Evolutionary conservation across 139 green algal genomes (phyloP), one percentile per base, ranked within the genome.

Genomic region (Chlorella ohadii): DNA sequence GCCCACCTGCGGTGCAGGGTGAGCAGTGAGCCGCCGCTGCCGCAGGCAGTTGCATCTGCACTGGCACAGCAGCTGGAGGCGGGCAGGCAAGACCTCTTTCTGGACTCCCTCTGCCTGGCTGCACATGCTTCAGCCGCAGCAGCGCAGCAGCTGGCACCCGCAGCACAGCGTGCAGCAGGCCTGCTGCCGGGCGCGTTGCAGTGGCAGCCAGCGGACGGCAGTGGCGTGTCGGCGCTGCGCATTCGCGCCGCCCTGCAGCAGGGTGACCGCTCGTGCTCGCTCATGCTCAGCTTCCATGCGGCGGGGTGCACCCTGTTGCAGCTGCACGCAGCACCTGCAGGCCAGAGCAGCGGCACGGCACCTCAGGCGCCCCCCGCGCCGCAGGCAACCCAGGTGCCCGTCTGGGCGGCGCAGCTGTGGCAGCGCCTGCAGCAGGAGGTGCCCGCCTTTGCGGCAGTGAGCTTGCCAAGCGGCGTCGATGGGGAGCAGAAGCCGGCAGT

Each of bases 21-120:
- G 17, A 15, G 28, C 4, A 25, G 34, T 27, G 12, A 82, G 59
- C 76, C 76, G 1, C 36, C 76, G 57, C 38, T 82, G 36, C 76
- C 76, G 1, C 36, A 66, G 56, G 36, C 76, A 2, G 19, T 82
- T 9, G 12, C 36, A 38, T 38, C 59, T 22, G 76, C 76, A 1
- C 59, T 82, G 56, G 76, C 76, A 2, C 57, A 72, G 57, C 76
- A 82, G 76, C 27, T 82, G 9, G 57, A 82, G 27, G 57, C 36
- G 4, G 76, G 59, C 57, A 27, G 76, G 57, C 23, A 33, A 1
- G 76, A 82, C 59, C 57, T 82, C 34, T 82, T 82, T 34, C 38
- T 82, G 15, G 76, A 82, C 34, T 56, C 76, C 59, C 56, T 82
- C 34, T 81, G 75, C 75, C 75, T 81, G 25, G 56, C 56, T 27